Evolutionary conservation across 164 flowering plant species (phyloP), one percentile per base, ranked within the genome.

Genomic region (Kalanchoe fedtschenkoi): DNA sequence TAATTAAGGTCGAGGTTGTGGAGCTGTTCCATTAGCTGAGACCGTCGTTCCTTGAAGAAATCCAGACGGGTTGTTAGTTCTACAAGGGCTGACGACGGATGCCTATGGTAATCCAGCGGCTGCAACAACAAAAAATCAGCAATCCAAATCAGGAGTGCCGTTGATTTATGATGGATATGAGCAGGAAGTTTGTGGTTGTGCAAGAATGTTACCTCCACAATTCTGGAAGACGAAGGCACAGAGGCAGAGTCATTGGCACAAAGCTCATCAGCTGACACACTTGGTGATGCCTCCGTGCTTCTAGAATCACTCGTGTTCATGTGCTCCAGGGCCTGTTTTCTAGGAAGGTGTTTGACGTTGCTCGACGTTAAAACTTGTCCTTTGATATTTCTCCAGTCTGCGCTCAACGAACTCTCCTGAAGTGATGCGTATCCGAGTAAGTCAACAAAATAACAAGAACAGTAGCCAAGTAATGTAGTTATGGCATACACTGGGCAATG

Each of bases 21-120:
- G 34, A 93, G 92, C 71, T 93, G 99, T 66, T 93, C 97, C 89
- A 90, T 93, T 44, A 93, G 87, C 70, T 93, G 99, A 35, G 96
- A 85, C 26, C 99, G 86, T 38, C 97, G 72, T 67, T 93, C 99
- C 86, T 90, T 93, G 79, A 93, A 93, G 76, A 90, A 93, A 76
- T 93, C 96, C 2, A 93, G 95, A 5, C 99, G 90, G 15, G 95
- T 80, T 34, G 99, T 93, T 58, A 93, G 74, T 69, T 93, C 97
- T 53, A 86, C 87, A 73, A 93, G 69, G 22, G 98, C 78, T 2
- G 98, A 86, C 1, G 86, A 70, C 55, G 87, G 87, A 58, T 85
- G 87, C 64, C 89, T 78, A 43, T 78, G 78, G 72, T 75, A 76
- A 60, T 84, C 91, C 69, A 68, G 65, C 46, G 60, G 80, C 91